These are phyloP conservation scores for Xylaria intraflava DNA, from an alignment of 495 filamentous ascomycete genomes.

Conservation along the genomic window DNA sequence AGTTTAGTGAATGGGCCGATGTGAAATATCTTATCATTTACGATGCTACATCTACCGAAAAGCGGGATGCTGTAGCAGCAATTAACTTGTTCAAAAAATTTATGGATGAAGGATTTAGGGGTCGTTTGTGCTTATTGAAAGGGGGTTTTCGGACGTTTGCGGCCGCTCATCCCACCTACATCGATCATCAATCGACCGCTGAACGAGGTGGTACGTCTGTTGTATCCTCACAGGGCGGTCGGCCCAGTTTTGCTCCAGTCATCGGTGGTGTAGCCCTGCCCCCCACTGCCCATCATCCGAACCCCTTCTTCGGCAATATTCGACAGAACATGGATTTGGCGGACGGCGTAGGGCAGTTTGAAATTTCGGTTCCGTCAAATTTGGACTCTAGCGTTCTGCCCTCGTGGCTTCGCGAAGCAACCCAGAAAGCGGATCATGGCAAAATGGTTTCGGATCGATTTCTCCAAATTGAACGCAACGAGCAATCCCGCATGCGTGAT, in stretches of 20 bases:
- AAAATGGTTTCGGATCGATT: slow-evolving; percentile 79
- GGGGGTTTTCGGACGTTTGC: slow-evolving; percentile 51
- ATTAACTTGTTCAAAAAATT: slow-evolving; percentile 91
- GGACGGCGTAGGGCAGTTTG: slow-evolving; percentile 86
- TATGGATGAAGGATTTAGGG: slow-evolving; percentile 72
- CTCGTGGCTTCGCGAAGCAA: slow-evolving; percentile 66
- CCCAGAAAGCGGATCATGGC: slow-evolving; percentile 61
- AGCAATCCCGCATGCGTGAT: slow-evolving; percentile 86
- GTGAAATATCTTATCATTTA: slow-evolving; percentile 79
- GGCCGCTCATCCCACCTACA: slow-evolving; percentile 36
- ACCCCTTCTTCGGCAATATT: slow-evolving; percentile 94
- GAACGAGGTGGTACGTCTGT: slow-evolving; percentile 36
- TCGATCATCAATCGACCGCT: slow-evolving; percentile 40
- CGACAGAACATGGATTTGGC: slow-evolving; percentile 95
- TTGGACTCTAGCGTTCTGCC: slow-evolving; percentile 57
- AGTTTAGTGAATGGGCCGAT: slow-evolving; percentile 69
- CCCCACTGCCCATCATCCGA: slow-evolving; percentile 54
- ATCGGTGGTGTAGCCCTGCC: slow-evolving; percentile 85
- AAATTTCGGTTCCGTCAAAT: slow-evolving; percentile 60
- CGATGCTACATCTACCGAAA: slow-evolving; percentile 65
- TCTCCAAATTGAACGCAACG: slow-evolving; percentile 70
- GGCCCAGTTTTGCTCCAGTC: slow-evolving; percentile 60
- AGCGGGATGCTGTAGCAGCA: slow-evolving; percentile 69
- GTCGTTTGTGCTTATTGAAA: slow-evolving; percentile 62
- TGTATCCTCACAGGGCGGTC: slow-evolving; percentile 27